Percentiles rank a stretch among this genome's conserved stretches.
phyloP scores from a whole-genome alignment of 2,329 filamentous ascomycete species.

The Fusarium scirpi region DNA sequence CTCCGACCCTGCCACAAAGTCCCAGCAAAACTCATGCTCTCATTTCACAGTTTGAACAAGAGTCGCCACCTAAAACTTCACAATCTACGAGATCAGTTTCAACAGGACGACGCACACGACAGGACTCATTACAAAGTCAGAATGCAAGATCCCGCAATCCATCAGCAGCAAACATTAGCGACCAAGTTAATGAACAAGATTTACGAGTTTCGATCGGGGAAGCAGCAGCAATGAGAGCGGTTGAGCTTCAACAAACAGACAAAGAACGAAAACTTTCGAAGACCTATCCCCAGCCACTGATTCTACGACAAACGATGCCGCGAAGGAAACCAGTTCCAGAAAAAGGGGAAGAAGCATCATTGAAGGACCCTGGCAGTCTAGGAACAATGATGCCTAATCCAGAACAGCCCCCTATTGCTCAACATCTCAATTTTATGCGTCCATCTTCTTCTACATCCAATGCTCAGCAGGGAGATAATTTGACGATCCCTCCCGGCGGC shows the following conservation, averaged over 20 bases:
- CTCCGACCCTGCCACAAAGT: constrained; percentile 3
- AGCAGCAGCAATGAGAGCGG: constrained; percentile 31
- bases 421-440: constrained; percentile 53
- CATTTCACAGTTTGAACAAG: constrained; percentile 38
- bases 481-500: neutral
- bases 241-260: constrained; percentile 24
- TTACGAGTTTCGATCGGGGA: constrained; percentile 35
- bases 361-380: constrained; percentile 47
- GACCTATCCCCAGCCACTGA: neutral
- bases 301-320: constrained; percentile 10
- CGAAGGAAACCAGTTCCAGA: constrained; percentile 22
- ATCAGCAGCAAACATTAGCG: neutral
- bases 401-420: constrained; percentile 55
- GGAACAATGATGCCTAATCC: constrained; percentile 55
- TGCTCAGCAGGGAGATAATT: constrained; percentile 2
- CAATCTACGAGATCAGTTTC: constrained; percentile 27
- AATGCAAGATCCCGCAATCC: constrained; percentile 3
- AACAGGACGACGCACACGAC: constrained; percentile 8
- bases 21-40: constrained; percentile 39
- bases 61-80: constrained; percentile 14
- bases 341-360: constrained; percentile 7
- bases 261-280: neutral
- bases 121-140: constrained; percentile 16
- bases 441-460: constrained; percentile 51
- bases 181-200: constrained; percentile 2